phyloP scores from a whole-genome alignment of 2,329 filamentous ascomycete genomes.

The Cladosporium sp. region DNA sequence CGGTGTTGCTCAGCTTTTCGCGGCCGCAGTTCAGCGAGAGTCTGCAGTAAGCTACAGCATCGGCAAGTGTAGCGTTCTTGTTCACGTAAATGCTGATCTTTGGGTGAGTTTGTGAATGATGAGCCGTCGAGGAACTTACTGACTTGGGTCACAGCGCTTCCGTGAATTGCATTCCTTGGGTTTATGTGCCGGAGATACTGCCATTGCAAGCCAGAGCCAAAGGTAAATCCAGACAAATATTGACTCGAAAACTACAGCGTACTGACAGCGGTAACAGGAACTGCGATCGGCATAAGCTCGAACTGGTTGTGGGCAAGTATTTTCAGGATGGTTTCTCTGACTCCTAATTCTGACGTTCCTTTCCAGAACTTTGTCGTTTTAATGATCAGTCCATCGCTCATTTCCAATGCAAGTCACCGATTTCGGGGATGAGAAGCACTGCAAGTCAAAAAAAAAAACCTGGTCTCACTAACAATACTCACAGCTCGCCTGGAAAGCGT shows the following conservation, averaged over 20 bases:
- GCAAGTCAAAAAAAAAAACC: not conserved
- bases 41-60: constrained; percentile 38
- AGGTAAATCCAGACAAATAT: constrained; percentile 23
- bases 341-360: not conserved
- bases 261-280: constrained; percentile 29
- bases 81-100: constrained; percentile 44
- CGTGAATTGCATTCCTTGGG: constrained; percentile 53
- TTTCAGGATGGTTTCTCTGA: not conserved
- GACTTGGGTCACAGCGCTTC: constrained; percentile 44
- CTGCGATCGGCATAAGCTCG: constrained; percentile 50
- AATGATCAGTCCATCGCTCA: constrained; percentile 54
- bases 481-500: constrained; percentile 52
- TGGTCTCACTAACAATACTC: constrained; percentile 22
- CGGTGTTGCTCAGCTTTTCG: constrained; percentile 46
- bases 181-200: constrained; percentile 51
- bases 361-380: constrained; percentile 50
- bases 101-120: not conserved
- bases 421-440: not conserved
- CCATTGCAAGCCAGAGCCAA: constrained; percentile 53
- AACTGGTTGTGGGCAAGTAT: constrained; percentile 47
- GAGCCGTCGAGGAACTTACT: constrained; percentile 20
- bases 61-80: constrained; percentile 52
- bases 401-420: constrained; percentile 38
- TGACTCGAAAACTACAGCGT: not conserved
- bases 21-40: constrained; percentile 7